Conservation (phyloP, 176 grass and related monocot species). For the Carex scoparia region DNA sequence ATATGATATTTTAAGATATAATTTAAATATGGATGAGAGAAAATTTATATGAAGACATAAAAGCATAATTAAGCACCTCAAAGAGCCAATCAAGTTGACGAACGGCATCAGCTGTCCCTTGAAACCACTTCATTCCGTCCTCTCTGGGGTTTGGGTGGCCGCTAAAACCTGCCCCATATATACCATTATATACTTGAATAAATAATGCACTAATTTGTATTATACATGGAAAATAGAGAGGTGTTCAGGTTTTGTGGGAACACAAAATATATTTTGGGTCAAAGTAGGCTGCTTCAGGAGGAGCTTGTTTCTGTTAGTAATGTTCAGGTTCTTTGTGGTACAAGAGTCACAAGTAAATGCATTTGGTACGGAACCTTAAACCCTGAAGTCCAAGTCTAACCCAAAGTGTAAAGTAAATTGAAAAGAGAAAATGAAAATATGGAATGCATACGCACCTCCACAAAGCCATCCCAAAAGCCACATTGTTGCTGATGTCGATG, state of each 20-base stretch:
- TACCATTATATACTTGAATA: not conserved
- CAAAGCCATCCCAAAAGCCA: slow-evolving; percentile 57
- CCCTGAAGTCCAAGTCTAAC: not conserved
- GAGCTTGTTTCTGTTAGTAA: not conserved
- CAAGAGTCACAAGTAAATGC: not conserved
- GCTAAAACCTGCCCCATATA: slow-evolving; percentile 62
- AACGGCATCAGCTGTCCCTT: slow-evolving; percentile 87
- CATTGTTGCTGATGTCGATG: slow-evolving; percentile 57
- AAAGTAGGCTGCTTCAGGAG: not conserved
- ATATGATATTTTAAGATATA: not conserved
- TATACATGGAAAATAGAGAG: not conserved
- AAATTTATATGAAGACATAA: not conserved
- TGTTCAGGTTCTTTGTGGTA: not conserved
- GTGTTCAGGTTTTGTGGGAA: not conserved
- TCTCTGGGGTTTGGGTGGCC: slow-evolving; percentile 68
- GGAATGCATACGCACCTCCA: slow-evolving; percentile 42
- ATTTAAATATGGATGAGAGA: not conserved
- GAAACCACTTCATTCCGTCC: slow-evolving; percentile 85
- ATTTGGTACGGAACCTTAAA: too few relatives aligned
- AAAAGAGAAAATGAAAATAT: not conserved
- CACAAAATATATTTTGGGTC: not conserved
- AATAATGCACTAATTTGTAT: not conserved
- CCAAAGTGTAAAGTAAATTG: not conserved
- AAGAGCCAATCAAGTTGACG: slow-evolving; percentile 89
- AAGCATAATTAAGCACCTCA: slow-evolving; percentile 41